Conservation (phyloP, 2,329 filamentous ascomycete species). For the Didymella keratinophila region DNA sequence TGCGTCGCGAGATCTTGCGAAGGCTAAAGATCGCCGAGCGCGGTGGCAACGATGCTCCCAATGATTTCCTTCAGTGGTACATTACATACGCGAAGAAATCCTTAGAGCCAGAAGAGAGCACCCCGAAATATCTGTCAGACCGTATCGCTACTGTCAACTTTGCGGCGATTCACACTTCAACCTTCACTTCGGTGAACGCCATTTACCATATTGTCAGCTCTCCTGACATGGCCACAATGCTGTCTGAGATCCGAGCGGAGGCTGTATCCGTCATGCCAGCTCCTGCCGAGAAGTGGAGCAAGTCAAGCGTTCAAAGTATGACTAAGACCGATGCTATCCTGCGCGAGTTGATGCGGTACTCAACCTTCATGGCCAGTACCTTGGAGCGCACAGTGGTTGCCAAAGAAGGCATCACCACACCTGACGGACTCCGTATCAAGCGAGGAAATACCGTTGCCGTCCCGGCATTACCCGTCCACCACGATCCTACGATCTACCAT, state of each 20-base stretch:
- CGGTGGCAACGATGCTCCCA: background rate
- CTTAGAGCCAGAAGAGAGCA: conserved; percentile 4
- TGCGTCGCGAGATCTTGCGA: conserved; percentile 4
- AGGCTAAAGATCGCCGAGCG: conserved; percentile 2
- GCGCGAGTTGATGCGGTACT: conserved; percentile 5
- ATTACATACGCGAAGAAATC: conserved; percentile 1
- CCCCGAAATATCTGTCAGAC: background rate
- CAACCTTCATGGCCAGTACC: background rate
- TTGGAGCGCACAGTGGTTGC: background rate
- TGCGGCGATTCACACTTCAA: conserved; percentile 2
- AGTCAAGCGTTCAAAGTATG: conserved; percentile 2
- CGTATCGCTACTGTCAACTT: conserved; percentile 9
- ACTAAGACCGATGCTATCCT: conserved; percentile 2
- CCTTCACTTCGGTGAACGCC: conserved; percentile 3
- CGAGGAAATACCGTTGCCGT: background rate
- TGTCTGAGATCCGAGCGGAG: background rate
- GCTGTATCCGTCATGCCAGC: conserved; percentile 1
- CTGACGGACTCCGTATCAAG: conserved; percentile 1
- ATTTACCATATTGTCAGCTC: conserved; percentile 7
- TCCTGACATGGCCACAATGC: background rate
- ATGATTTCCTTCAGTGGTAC: conserved; percentile 6
- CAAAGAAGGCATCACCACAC: background rate
- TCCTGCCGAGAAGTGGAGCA: conserved; percentile 1
- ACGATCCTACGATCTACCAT: background rate
- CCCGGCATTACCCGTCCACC: background rate